These are phyloP conservation scores for Baorangia bicolor DNA, from an alignment of 768 basidiomycete genomes.

Conservation along the genomic window DNA sequence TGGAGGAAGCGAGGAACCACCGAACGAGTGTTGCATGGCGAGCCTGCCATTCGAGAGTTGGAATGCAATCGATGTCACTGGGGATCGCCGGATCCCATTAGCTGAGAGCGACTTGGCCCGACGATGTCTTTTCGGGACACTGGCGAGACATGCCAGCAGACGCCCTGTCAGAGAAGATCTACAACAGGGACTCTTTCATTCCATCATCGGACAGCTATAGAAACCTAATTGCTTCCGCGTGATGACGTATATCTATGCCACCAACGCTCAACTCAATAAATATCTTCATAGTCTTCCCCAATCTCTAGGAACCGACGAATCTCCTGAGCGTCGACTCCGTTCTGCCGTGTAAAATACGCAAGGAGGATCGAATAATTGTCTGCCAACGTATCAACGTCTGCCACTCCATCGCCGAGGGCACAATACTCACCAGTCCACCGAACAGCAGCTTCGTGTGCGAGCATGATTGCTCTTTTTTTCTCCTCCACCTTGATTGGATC, in stretches of 20 bases:
- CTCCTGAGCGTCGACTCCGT: slow-evolving; percentile 55
- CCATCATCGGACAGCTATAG: background rate
- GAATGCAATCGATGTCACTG: slow-evolving; percentile 15
- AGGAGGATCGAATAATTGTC: slow-evolving; percentile 72
- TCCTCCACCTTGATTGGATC: slow-evolving; percentile 82
- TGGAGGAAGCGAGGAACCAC: background rate
- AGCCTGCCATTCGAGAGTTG: slow-evolving; percentile 17
- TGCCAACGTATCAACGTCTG: slow-evolving; percentile 25
- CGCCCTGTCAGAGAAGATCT: background rate
- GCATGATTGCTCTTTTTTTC: slow-evolving; percentile 64
- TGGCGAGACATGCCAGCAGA: slow-evolving; percentile 5
- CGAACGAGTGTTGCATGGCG: background rate
- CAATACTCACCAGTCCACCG: slow-evolving; percentile 81
- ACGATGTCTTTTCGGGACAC: slow-evolving; percentile 23
- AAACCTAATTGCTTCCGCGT: slow-evolving; percentile 11
- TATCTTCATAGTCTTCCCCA: slow-evolving; percentile 75
- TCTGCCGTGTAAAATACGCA: slow-evolving; percentile 64
- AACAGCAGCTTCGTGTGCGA: slow-evolving; percentile 80
- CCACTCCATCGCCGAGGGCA: background rate
- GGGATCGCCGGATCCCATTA: slow-evolving; percentile 13
- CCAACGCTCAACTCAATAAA: slow-evolving; percentile 37
- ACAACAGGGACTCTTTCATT: background rate
- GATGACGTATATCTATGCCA: slow-evolving; percentile 9
- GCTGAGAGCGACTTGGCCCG: slow-evolving; percentile 17
- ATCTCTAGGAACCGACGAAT: slow-evolving; percentile 66